These are phyloP conservation scores for Lobosporangium transversale DNA, from an alignment of 192 early-diverging fungal species.

Conservation along the genomic window DNA sequence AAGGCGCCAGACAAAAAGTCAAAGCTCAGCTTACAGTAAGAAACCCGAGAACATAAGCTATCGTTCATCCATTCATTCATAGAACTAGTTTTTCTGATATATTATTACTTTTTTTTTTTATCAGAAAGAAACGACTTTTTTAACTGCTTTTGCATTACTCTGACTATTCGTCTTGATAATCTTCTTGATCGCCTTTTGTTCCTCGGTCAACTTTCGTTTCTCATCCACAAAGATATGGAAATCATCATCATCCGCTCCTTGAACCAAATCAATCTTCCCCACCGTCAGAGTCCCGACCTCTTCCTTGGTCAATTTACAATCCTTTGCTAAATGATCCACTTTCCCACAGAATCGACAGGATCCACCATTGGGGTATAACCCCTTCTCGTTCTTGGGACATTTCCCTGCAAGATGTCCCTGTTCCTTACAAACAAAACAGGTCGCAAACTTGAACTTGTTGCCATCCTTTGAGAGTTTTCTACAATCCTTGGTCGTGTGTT, in stretches of 20 bases:
- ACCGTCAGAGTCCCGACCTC: slow-evolving; percentile 64
- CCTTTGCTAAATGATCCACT: slow-evolving; percentile 83
- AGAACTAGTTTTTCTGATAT: no score
- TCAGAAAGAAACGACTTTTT: slow-evolving; percentile 53
- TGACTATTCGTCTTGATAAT: slow-evolving; percentile 30
- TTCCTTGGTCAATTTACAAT: slow-evolving; percentile 79
- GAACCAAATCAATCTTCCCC: slow-evolving; percentile 81
- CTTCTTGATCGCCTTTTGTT: slow-evolving; percentile 47
- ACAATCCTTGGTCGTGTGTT: slow-evolving; percentile 87
- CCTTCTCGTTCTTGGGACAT: slow-evolving; percentile 90
- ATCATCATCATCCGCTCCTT: slow-evolving; percentile 96
- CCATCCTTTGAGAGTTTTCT: slow-evolving; percentile 62
- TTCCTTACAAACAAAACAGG: slow-evolving; percentile 88
- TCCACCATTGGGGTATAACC: slow-evolving; percentile 92
- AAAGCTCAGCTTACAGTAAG: no score
- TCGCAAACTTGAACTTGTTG: slow-evolving; percentile 78
- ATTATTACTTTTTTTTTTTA: no score
- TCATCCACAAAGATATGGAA: slow-evolving; percentile 77
- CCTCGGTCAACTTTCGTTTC: slow-evolving; percentile 63
- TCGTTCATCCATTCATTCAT: no score
- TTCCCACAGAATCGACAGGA: slow-evolving; percentile 89
- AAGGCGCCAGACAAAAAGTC: no score
- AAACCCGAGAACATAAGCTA: no score
- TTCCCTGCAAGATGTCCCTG: slow-evolving; percentile 83
- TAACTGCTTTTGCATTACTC: slow-evolving; percentile 23